Evolutionary conservation across 2,329 filamentous ascomycete genomes (phyloP), one percentile per base, ranked within the genome.

Genomic region (Gnomoniopsis smithogilvyi): DNA sequence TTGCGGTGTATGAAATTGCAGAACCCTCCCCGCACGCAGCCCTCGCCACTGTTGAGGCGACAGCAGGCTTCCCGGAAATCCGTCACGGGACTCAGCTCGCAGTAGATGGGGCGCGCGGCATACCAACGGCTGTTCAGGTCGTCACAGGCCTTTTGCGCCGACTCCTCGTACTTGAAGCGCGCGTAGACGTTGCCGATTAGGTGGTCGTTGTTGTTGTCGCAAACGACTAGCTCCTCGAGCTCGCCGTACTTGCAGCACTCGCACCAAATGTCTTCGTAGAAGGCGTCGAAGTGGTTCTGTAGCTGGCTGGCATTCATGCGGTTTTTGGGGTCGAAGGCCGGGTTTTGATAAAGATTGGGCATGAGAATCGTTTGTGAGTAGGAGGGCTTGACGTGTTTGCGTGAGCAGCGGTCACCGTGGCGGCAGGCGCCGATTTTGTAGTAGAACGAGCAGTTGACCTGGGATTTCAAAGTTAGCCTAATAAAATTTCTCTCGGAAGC

Each of bases 1-100:
- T 99, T 99, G 70, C 95, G 86, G 74, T 99, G 95, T 65, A 99
- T 99, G 75, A 99, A 99, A 76, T 99, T 99, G 83, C 95, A 99
- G 80, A 98, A 98, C 34, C 95, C 95, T 63, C 93, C 95, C 65
- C 95, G 84, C 47, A 96, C 92, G 76, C 95, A 99, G 48, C 95
- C 95, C 75, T 98, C 95, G 63, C 95, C 95, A 43, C 85, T 90
- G 71, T 99, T 99, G 26, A 98, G 81, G 56, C 95, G 85, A 77
- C 95, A 99, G 74, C 95, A 99, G 19, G 95, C 95, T 80, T 99
- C 95, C 72, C 95, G 85, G 76, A 99, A 99, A 78, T 99, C 95
- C 64, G 95, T 99, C 58, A 99, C 95, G 67, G 95, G 95, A 55
- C 88, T 93, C 58, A 99, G 80, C 78, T 99, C 95, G 85, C 94